These are phyloP conservation scores for Linnemannia elongata DNA, from an alignment of 192 early-diverging fungal species.

Conservation along the genomic window DNA sequence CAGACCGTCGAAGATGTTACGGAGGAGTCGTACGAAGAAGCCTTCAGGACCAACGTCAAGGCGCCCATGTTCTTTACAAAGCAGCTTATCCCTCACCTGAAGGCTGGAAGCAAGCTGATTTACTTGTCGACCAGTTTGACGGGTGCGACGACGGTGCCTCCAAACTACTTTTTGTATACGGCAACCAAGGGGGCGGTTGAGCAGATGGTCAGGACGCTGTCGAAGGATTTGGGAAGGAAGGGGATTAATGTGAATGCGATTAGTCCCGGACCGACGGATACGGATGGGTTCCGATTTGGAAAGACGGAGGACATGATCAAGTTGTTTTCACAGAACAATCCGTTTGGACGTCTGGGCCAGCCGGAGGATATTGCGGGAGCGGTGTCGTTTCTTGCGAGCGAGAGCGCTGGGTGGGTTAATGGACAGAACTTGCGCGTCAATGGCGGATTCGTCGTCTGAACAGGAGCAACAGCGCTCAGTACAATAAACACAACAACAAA, in stretches of 20 bases:
- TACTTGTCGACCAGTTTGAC: constrained; percentile 83
- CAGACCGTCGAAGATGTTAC: constrained; percentile 83
- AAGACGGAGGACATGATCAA: constrained; percentile 32
- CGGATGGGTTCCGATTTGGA: constrained; percentile 36
- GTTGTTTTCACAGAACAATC: background rate
- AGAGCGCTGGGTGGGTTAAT: constrained; percentile 30
- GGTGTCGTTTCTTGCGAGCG: constrained; percentile 30
- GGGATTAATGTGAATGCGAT: constrained; percentile 46
- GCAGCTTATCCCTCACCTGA: constrained; percentile 82
- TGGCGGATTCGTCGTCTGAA: constrained; percentile 23
- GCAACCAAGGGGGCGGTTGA: constrained; percentile 88
- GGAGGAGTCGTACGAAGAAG: constrained; percentile 87
- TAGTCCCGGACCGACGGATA: constrained; percentile 42
- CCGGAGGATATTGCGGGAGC: constrained; percentile 40
- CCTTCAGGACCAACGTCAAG: constrained; percentile 85
- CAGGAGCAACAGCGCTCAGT: background rate
- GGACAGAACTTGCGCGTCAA: constrained; percentile 36
- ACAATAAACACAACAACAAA: background rate
- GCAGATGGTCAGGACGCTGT: constrained; percentile 83
- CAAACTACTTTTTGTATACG: constrained; percentile 77
- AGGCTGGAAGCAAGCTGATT: constrained; percentile 77
- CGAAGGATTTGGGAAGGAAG: constrained; percentile 56
- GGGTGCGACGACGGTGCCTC: constrained; percentile 80
- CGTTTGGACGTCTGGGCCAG: constrained; percentile 19
- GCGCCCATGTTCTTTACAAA: constrained; percentile 84